Evolutionary conservation across 2,329 filamentous ascomycete genomes (phyloP).

Genomic region (Aureobasidium sp.): DNA sequence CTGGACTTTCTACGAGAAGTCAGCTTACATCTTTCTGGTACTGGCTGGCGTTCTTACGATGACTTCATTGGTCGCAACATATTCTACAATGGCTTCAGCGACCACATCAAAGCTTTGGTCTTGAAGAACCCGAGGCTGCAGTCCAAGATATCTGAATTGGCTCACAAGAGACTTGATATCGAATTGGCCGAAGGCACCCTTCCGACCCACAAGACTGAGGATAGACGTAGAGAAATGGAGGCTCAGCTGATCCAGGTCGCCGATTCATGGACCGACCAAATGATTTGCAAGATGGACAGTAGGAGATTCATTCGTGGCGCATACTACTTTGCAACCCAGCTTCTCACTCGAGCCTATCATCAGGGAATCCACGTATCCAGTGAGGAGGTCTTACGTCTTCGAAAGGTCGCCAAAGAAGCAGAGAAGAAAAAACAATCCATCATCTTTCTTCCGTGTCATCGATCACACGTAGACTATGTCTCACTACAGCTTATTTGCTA

Average conservation of each 20-base stretch:
- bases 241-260: conserved; percentile 69
- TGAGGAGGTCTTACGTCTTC: conserved; percentile 78
- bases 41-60: conserved; percentile 93
- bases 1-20: conserved; percentile 86
- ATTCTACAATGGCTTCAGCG: conserved; percentile 86
- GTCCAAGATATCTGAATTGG: conserved; percentile 65
- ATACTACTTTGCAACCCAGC: conserved; percentile 81
- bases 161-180: conserved; percentile 61
- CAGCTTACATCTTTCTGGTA: conserved; percentile 83
- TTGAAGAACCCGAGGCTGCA: conserved; percentile 68
- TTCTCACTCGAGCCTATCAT: conserved; percentile 87
- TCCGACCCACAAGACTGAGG: conserved; percentile 31
- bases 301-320: conserved; percentile 85
- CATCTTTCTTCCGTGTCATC: conserved; percentile 88
- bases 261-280: conserved; percentile 78
- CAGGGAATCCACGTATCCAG: conserved; percentile 96
- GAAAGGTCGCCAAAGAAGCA: conserved; percentile 74
- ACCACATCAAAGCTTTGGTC: conserved; percentile 76
- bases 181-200: conserved; percentile 71
- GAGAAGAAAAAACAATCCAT: conserved; percentile 87
- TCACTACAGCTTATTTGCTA: conserved; percentile 94
- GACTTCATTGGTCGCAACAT: conserved; percentile 82
- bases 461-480: conserved; percentile 94
- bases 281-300: conserved; percentile 99
- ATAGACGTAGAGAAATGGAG: conserved; percentile 60